phyloP scores from a whole-genome alignment of 148 eudicot species.

The Polygonum maritimum region DNA sequence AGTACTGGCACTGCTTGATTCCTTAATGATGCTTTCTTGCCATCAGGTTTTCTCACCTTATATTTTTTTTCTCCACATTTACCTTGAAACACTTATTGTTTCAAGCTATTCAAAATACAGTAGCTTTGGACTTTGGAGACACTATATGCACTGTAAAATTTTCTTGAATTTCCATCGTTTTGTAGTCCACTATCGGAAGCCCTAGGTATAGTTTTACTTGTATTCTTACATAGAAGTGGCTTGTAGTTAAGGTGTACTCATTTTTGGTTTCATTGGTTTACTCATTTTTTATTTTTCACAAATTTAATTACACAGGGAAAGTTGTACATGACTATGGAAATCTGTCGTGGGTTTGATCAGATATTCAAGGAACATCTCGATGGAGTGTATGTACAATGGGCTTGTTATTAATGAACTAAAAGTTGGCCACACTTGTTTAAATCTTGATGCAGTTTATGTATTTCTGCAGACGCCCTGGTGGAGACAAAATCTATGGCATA shows the following conservation, averaged over 20 bases:
- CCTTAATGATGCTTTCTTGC: not conserved
- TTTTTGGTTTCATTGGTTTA: not conserved
- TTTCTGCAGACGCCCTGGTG: slow-evolving; percentile 81
- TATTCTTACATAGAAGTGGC: too few relatives aligned
- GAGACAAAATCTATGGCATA: slow-evolving; percentile 77
- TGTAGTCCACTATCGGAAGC: not conserved
- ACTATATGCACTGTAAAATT: not conserved
- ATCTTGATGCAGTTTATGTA: not conserved
- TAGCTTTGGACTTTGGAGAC: not conserved
- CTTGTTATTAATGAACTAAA: not conserved
- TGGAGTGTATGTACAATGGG: slow-evolving; percentile 54
- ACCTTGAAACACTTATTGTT: not conserved
- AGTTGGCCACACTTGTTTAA: not conserved
- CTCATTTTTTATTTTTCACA: not conserved
- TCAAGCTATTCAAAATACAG: not conserved
- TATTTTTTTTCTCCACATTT: not conserved
- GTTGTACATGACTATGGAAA: slow-evolving; percentile 87
- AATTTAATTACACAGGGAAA: slow-evolving; percentile 51
- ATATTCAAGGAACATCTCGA: slow-evolving; percentile 95
- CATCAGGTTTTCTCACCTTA: not conserved
- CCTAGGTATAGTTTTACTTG: too few relatives aligned
- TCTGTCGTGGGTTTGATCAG: slow-evolving; percentile 86
- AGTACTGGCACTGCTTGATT: slow-evolving; percentile 30
- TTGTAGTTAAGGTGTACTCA: too few relatives aligned
- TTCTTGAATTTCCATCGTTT: not conserved